Base-by-base conservation (phyloP, 352 stramenopile species). In the Globisporangium yorkense region DNA sequence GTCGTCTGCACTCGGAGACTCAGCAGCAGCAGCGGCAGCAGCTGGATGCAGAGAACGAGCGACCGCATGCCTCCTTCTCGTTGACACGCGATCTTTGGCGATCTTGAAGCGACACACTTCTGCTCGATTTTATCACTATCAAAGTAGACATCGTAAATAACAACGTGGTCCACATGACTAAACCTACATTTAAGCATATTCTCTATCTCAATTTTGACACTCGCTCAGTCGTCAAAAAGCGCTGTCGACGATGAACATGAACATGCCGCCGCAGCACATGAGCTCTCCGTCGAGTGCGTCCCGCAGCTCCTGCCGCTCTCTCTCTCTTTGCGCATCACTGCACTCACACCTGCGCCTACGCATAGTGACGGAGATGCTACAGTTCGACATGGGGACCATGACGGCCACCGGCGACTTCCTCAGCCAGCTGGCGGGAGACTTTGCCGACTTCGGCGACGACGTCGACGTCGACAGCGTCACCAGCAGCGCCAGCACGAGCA, bases 361-460 rank as follows among this genome's bases (percentile, higher is more conserved):
- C 5, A 10, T n/a, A 72, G 76, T 74, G 54, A 68, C 67, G 59
- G 73, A 75, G 12, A 80, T 88, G 70, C 67, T 87, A 55, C 67
- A 76, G 49, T 87, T 75, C 43, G 64, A 67, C n/a, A 72, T 87
- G 67, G 67, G 62, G 44, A 56, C 68, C 8, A 80, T 87, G 80
- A 58, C 61, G 6, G 67, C 77, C 63, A 72, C 63, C 46, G 27
- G 66, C 15, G 54, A 71, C 56, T 88, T 84, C 63, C 71, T 88
- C 68, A 57, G 68, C 41, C 74, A 88, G 57, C 65, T 86, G 37
- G 24, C 24, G 24, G 74, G 84, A 41, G 78, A 87, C 57, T 64
- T 70, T 9, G 15, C 29, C 9, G 44, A 60, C 18, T 40, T 37
- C 24, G 21, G 21, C 27, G 5, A 33, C 15, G 29, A 50, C 10